phyloP scores from a whole-genome alignment of 129 eudicot species.

The Scalesia atractyloides region DNA sequence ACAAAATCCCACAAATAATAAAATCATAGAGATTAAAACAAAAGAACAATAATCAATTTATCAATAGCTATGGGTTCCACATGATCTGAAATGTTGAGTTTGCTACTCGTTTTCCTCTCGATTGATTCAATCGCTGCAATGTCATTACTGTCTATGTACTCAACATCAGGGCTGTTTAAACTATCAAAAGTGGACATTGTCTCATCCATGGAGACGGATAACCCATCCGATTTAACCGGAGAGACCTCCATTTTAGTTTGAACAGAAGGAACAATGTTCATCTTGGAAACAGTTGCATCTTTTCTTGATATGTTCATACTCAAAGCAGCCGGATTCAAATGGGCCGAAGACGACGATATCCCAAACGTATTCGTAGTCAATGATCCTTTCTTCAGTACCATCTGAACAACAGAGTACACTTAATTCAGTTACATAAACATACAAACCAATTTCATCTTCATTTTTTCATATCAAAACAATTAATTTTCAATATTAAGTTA shows the following conservation, averaged over 20 bases:
- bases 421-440: not conserved
- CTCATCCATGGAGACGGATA: conserved; percentile 81
- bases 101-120: conserved; percentile 62
- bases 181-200: conserved; percentile 86
- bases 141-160: conserved; percentile 75
- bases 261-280: conserved; percentile 35
- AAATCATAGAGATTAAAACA: not conserved
- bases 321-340: conserved; percentile 33
- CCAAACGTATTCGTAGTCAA: conserved; percentile 30
- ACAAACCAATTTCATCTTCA: not conserved
- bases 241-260: conserved; percentile 55
- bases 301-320: conserved; percentile 21
- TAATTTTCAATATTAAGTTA: too few relatives aligned
- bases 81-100: conserved; percentile 68
- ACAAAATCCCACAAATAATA: not conserved
- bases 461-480: not conserved
- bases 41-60: not conserved
- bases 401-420: conserved; percentile 24
- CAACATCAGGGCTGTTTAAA: conserved; percentile 84
- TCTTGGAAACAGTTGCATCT: conserved; percentile 31
- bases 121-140: conserved; percentile 75
- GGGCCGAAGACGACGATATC: conserved; percentile 34
- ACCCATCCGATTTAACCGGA: conserved; percentile 52
- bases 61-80: conserved; percentile 59
- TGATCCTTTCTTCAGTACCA: conserved; percentile 71